Conservation (phyloP, 2,329 filamentous ascomycete species). For the Arthroderma uncinatum region DNA sequence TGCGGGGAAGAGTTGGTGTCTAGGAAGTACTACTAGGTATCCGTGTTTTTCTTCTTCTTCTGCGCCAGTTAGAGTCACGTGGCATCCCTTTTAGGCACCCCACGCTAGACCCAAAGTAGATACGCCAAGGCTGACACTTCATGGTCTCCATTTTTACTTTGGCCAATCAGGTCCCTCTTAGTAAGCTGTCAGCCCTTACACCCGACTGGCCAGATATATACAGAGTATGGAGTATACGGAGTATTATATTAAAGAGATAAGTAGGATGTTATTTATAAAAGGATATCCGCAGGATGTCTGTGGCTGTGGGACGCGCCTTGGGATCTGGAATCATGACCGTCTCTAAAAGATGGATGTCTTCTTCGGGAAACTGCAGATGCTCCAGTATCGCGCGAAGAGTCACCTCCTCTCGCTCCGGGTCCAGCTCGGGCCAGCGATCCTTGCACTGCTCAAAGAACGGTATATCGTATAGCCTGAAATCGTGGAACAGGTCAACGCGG, state of each 20-base stretch:
- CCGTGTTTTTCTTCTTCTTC: background rate
- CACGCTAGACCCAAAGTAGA: no score
- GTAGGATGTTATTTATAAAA: no score
- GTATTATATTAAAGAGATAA: no score
- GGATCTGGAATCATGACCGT: slow-evolving; percentile 6
- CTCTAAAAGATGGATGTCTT: slow-evolving; percentile 7
- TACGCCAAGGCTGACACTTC: no score
- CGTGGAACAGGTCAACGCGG: slow-evolving; percentile 6
- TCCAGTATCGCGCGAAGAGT: background rate
- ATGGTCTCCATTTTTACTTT: no score
- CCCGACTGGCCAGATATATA: no score
- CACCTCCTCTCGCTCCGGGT: background rate
- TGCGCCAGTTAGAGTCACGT: no score
- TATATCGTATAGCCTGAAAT: slow-evolving; percentile 4
- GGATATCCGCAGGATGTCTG: slow-evolving; percentile 1
- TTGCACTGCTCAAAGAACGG: slow-evolving; percentile 8
- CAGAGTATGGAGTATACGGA: no score
- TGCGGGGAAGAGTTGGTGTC: no score
- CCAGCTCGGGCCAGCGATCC: slow-evolving; percentile 4
- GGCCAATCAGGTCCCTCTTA: no score
- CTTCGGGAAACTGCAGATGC: slow-evolving; percentile 2
- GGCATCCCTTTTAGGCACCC: no score
- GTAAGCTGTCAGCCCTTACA: no score
- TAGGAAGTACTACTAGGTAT: background rate
- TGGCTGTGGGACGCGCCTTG: slow-evolving; percentile 5